Evolutionary conservation across 2,329 filamentous ascomycete genomes (phyloP), one percentile per base, ranked within the genome.

Genomic region (Botryosphaeria agaves): DNA sequence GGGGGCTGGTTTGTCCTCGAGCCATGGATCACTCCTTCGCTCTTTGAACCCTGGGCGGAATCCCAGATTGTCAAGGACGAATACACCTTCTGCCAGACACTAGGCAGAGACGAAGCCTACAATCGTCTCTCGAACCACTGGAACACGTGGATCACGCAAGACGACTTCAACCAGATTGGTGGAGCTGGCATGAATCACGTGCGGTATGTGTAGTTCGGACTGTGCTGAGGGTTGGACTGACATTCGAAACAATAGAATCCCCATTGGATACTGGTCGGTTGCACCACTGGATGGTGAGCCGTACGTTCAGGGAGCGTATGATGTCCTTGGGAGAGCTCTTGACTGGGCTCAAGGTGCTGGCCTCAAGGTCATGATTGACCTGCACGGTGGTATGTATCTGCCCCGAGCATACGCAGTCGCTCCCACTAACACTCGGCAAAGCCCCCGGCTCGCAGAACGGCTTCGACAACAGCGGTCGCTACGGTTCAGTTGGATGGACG

Each of bases 261-360:
- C 72, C 2, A 59, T 77, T 30, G 72, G 72, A 5, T 76, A 76
- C 45, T 77, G 72, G 72, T 70, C 71, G 19, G 49, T 72, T 7
- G 53, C 59, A 26, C 61, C 62, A 2, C 47, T 40, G 8, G 48
- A 59, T 5, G 64, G 59, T 5, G 69, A 74, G 31, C 70, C 70
- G 12, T 76, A 70, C 39, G 65, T 76, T 5, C 59, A 70, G 41
- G 72, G 72, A 23, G 71, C 74, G 36, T 58, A 74, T 27, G 49
- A 61, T 11, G 60, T 63, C 41, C 56, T 77, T 7, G 67, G 72
- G 34, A 44, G 62, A 36, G 66, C 71, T 15, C 56, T 76, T 32
- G 48, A 53, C 36, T 73, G 74, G 67, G 75, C 74, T 7, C 51
- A 61, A 34, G 52, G 46, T 26, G 57, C 64, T 26, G 66, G 67